Conservation (phyloP, 352 stramenopile genomes). For the Pythium sukuiense region DNA sequence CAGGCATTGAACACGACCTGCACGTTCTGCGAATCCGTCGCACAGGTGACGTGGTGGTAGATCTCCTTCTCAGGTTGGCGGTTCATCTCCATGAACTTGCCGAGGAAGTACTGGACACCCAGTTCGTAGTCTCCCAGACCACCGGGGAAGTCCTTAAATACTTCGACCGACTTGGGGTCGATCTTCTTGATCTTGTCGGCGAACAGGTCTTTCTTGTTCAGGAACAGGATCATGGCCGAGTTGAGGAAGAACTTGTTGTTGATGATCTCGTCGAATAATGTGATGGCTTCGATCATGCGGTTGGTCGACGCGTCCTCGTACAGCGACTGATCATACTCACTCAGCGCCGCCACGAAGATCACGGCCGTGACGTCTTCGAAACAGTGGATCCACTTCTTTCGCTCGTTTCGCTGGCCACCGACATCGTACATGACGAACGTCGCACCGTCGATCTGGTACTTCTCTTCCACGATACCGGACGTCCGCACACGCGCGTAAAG, state of each 20-base stretch:
- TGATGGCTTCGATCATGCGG: conserved; percentile 94
- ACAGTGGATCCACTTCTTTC: conserved; percentile 98
- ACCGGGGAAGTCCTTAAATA: conserved; percentile 91
- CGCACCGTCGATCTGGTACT: conserved; percentile 94
- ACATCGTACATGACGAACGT: conserved; percentile 98
- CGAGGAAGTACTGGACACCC: conserved; percentile 89
- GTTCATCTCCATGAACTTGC: conserved; percentile 96
- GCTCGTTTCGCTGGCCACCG: conserved; percentile 95
- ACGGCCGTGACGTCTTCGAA: conserved; percentile 96
- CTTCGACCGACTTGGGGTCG: conserved; percentile 88
- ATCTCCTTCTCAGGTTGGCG: conserved; percentile 91
- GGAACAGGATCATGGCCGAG: conserved; percentile 95
- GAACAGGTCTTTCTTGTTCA: conserved; percentile 98
- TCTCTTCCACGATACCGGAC: conserved; percentile 94
- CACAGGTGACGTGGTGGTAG: conserved; percentile 95
- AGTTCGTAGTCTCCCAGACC: conserved; percentile 84
- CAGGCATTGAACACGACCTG: conserved; percentile 96
- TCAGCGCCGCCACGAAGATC: conserved; percentile 96
- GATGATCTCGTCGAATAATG: conserved; percentile 94
- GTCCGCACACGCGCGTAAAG: conserved; percentile 95
- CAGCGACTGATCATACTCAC: conserved; percentile 94
- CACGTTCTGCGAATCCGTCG: conserved; percentile 97
- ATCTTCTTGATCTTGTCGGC: conserved; percentile 95
- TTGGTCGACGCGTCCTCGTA: conserved; percentile 94
- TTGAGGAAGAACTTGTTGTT: conserved; percentile 94